Evolutionary conservation across 768 basidiomycete genomes (phyloP).

Genomic region (Neoboletus magnificus): DNA sequence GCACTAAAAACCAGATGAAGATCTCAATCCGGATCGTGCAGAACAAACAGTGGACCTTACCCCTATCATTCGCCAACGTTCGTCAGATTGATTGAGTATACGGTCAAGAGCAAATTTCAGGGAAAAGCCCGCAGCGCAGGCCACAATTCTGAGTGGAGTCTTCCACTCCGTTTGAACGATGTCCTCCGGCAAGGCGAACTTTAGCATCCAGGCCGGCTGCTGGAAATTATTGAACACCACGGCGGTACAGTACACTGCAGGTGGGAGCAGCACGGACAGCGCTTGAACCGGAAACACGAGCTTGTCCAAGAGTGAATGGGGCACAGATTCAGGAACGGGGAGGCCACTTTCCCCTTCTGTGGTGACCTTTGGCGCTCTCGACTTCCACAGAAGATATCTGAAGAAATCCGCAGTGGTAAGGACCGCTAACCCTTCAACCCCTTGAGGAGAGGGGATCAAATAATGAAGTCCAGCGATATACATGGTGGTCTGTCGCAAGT

Average conservation of each 20-base stretch:
- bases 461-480: slow-evolving; percentile 27
- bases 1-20: slow-evolving; percentile 14
- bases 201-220: slow-evolving; percentile 36
- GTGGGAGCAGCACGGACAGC: slow-evolving; percentile 21
- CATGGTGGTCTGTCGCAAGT: slow-evolving; percentile 22
- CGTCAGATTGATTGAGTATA: slow-evolving; percentile 21
- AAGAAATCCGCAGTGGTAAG: slow-evolving; percentile 26
- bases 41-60: slow-evolving; percentile 10
- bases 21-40: not conserved
- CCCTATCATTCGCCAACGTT: slow-evolving; percentile 33
- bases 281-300: slow-evolving; percentile 30
- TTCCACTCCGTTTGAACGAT: slow-evolving; percentile 23
- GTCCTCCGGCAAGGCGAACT: slow-evolving; percentile 25
- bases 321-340: slow-evolving; percentile 13
- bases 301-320: slow-evolving; percentile 22
- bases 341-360: slow-evolving; percentile 14
- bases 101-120: slow-evolving; percentile 12
- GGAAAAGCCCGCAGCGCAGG: slow-evolving; percentile 25
- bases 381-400: slow-evolving; percentile 15
- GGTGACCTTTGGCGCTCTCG: not conserved
- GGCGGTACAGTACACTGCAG: slow-evolving; percentile 26
- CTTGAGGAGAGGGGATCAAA: slow-evolving; percentile 11
- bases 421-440: slow-evolving; percentile 23
- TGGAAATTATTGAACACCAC: slow-evolving; percentile 30
- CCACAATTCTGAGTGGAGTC: slow-evolving; percentile 23